phyloP scores from a whole-genome alignment of 441 rosid species.

The Cnidoscolus chayamansa region DNA sequence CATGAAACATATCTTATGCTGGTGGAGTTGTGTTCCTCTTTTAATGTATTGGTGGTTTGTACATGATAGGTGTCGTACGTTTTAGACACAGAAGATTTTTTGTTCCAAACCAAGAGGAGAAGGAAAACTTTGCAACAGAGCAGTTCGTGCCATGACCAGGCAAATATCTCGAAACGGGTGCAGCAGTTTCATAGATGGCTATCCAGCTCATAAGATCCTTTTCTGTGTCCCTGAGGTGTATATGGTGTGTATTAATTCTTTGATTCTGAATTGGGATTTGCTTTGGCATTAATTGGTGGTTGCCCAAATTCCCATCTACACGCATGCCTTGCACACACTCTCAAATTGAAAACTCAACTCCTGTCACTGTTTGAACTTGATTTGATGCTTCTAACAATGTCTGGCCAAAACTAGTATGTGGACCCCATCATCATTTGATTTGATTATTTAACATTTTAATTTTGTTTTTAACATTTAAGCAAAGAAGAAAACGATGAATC shows the following conservation, averaged over 20 bases:
- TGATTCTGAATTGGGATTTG: neutral
- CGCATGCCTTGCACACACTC: neutral
- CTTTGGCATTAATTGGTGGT: neutral
- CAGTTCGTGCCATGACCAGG: slow-evolving; percentile 31
- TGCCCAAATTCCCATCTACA: neutral
- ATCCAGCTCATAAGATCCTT: slow-evolving; percentile 31
- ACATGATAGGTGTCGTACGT: slow-evolving; percentile 79
- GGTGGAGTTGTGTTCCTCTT: neutral
- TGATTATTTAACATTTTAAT: neutral
- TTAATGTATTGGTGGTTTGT: slow-evolving; percentile 20
- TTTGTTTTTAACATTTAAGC: neutral
- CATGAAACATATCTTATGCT: neutral
- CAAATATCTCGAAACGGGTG: slow-evolving; percentile 34
- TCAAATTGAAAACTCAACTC: too few species aligned
- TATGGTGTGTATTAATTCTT: slow-evolving; percentile 32
- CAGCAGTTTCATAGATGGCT: slow-evolving; percentile 66
- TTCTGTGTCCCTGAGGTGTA: slow-evolving; percentile 21
- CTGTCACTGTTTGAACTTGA: neutral
- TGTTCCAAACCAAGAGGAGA: slow-evolving; percentile 47
- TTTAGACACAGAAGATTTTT: slow-evolving; percentile 83
- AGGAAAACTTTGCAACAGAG: slow-evolving; percentile 32
- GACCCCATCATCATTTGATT: neutral
- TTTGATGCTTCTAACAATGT: neutral
- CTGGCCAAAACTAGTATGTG: neutral
- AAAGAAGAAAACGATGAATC: neutral